Evolutionary conservation across 805 yeast genomes (phyloP).

Genomic region (Allodekkera sacchari): DNA sequence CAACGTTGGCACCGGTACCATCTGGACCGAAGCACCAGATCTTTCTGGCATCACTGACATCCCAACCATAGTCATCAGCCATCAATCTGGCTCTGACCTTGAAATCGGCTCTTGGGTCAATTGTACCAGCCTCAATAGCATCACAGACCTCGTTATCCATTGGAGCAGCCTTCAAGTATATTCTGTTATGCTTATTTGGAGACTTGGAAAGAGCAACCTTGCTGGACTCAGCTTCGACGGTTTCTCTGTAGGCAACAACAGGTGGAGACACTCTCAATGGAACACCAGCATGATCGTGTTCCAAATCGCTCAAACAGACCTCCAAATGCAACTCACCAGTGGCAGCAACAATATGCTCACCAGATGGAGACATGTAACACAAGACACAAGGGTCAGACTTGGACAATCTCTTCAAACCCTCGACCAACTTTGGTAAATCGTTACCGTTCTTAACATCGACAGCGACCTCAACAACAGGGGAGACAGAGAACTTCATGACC

Average conservation of each 20-base stretch:
- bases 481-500: conserved; percentile 99
- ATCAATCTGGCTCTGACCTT: conserved; percentile 97
- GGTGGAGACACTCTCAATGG: conserved; percentile 98
- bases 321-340: conserved; percentile 99
- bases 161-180: conserved; percentile 96
- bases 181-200: conserved; percentile 99
- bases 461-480: conserved; percentile 99
- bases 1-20: conserved; percentile 97
- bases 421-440: conserved; percentile 98
- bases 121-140: conserved; percentile 90
- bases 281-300: conserved; percentile 98
- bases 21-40: conserved; percentile 99
- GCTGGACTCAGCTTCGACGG: conserved; percentile 88
- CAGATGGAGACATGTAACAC: conserved; percentile 79
- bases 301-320: conserved; percentile 92
- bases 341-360: conserved; percentile 99
- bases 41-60: conserved; percentile 99
- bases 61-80: conserved; percentile 99
- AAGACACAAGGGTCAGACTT: conserved; percentile 99
- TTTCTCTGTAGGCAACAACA: conserved; percentile 98
- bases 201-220: conserved; percentile 97
- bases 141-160: conserved; percentile 83
- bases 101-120: conserved; percentile 95
- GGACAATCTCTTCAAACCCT: conserved; percentile 99
- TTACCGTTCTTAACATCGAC: conserved; percentile 99